phyloP scores from a whole-genome alignment of 2,329 filamentous ascomycete genomes.

The Diplodia scrobiculata region DNA sequence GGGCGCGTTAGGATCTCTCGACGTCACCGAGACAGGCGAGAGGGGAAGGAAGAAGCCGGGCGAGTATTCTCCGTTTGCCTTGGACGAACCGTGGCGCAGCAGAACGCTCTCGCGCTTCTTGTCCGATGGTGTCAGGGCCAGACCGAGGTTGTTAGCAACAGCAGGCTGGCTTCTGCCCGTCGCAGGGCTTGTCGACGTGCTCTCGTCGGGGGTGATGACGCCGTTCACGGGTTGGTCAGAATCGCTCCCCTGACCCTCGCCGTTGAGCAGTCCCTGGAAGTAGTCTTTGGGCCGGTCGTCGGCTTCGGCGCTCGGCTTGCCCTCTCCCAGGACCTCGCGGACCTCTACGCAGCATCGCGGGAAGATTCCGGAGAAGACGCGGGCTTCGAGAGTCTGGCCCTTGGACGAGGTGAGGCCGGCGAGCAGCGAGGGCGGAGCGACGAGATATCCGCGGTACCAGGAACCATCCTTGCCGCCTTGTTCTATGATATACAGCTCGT shows the following conservation, averaged over 20 bases:
- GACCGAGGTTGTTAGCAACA: slow-evolving; percentile 31
- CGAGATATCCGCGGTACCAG: slow-evolving; percentile 94
- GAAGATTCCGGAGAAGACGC: slow-evolving; percentile 98
- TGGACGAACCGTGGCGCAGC: slow-evolving; percentile 40
- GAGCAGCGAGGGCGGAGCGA: slow-evolving; percentile 89
- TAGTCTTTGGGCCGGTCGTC: slow-evolving; percentile 45
- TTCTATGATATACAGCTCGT: slow-evolving; percentile 98
- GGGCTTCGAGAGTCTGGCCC: slow-evolving; percentile 89
- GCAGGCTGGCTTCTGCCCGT: slow-evolving; percentile 35
- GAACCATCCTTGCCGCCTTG: slow-evolving; percentile 81
- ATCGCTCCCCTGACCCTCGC: slow-evolving; percentile 31
- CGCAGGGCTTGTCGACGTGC: slow-evolving; percentile 39
- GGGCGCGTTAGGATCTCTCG: slow-evolving; percentile 66
- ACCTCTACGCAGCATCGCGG: slow-evolving; percentile 93
- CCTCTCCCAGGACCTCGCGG: slow-evolving; percentile 82
- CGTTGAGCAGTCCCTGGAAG: slow-evolving; percentile 28
- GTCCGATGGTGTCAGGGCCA: slow-evolving; percentile 38
- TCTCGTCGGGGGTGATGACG: slow-evolving; percentile 44
- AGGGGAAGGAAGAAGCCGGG: slow-evolving; percentile 45
- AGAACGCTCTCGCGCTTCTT: slow-evolving; percentile 38
- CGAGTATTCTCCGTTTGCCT: slow-evolving; percentile 46
- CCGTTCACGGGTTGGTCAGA: slow-evolving; percentile 41
- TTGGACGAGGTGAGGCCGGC: slow-evolving; percentile 87
- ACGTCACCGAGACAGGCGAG: slow-evolving; percentile 43
- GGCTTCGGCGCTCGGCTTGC: slow-evolving; percentile 48